These are phyloP conservation scores for Diaporthe helianthi DNA, from an alignment of 2,329 filamentous ascomycete genomes.

Conservation along the genomic window DNA sequence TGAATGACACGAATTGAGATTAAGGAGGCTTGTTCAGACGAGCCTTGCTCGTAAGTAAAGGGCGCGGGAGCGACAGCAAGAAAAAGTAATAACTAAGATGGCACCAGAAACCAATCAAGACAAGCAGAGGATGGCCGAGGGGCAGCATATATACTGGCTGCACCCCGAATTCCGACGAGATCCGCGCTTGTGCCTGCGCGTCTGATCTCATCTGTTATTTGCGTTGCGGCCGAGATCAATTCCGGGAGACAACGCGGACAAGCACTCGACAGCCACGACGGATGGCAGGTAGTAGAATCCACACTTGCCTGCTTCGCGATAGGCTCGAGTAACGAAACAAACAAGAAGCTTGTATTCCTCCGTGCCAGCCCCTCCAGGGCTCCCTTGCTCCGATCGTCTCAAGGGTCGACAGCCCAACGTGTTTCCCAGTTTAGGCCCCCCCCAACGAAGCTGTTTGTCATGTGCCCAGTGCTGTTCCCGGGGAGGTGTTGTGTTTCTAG, in stretches of 20 bases:
- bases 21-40: conserved; percentile 5
- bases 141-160: conserved; percentile 11
- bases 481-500: neutral
- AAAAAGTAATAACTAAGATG: conserved; percentile 6
- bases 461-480: neutral
- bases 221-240: conserved; percentile 22
- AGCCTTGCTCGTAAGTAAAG: conserved; percentile 25
- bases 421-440: neutral
- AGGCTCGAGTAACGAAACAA: conserved; percentile 19
- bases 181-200: conserved; percentile 17
- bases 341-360: conserved; percentile 22
- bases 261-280: conserved; percentile 5
- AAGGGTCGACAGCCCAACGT: conserved; percentile 3
- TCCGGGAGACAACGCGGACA: conserved; percentile 16
- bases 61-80: conserved; percentile 16
- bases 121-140: neutral
- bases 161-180: conserved; percentile 20
- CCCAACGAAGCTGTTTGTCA: neutral
- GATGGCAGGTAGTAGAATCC: conserved; percentile 10
- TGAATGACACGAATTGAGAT: conserved; percentile 27
- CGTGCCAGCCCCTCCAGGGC: no score
- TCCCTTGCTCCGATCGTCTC: conserved; percentile 15
- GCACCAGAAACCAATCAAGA: neutral
- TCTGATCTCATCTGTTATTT: neutral
- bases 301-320: conserved; percentile 20